Conservation (phyloP, 164 flowering plant genomes). For the Sextonia rubra region DNA sequence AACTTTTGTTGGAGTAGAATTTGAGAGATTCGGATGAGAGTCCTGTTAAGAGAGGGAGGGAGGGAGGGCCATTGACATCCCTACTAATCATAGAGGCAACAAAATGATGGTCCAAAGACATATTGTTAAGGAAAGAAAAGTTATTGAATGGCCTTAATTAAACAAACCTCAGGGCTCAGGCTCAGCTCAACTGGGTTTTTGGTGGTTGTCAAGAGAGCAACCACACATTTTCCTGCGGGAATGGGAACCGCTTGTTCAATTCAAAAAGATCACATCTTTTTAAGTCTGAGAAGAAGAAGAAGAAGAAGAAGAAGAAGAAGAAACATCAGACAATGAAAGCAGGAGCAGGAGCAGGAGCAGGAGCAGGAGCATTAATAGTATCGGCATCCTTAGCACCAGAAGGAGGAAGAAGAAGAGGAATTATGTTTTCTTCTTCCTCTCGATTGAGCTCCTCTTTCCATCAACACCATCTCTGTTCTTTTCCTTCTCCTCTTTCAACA, state of each 20-base stretch:
- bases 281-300: background rate
- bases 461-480: slow-evolving; percentile 4
- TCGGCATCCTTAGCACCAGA: slow-evolving; percentile 10
- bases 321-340: background rate
- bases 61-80: too few species aligned
- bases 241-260: slow-evolving; percentile 2
- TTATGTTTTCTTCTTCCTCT: slow-evolving; percentile 7
- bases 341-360: background rate
- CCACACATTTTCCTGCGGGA: background rate
- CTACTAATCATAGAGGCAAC: too few species aligned
- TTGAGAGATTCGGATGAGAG: too few species aligned
- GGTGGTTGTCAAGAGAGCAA: background rate
- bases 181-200: too few species aligned
- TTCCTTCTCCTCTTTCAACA: background rate
- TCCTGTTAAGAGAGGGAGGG: too few species aligned
- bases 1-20: too few species aligned
- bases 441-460: background rate
- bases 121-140: too few species aligned
- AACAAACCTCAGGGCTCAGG: too few species aligned
- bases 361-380: slow-evolving; percentile 1
- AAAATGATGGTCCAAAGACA: too few species aligned
- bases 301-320: too few species aligned
- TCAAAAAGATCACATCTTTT: background rate
- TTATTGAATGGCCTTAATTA: too few species aligned
- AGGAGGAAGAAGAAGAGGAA: slow-evolving; percentile 15